Base-by-base conservation (phyloP, 2,329 filamentous ascomycete species). In the Fusarium hainanense region DNA sequence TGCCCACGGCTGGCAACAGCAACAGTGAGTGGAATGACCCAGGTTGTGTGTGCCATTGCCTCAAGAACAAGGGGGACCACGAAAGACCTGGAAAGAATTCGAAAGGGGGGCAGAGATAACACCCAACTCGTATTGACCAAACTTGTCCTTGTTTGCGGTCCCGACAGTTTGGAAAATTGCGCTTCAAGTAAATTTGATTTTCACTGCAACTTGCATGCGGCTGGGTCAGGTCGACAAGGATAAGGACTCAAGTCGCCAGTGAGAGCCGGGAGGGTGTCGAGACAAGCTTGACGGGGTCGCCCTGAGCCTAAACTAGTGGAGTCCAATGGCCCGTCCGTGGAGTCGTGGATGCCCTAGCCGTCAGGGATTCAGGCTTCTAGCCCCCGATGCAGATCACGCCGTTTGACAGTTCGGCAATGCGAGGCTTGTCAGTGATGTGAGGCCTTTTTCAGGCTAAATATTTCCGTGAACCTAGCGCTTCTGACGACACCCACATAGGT, bases 141-240 rank as follows among this genome's bases (percentile, higher is more conserved):
- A 65, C 63, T 74, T 63, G 56, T 51, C 46, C 66, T 68, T 62
- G 68, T 60, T 69, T 74, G 67, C 71, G 71, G 71, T 76, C 74
- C 77, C 77, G 77, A 78, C 76, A 77, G 75, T 74, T 57, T 78
- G 77, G 77, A 78, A 78, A 78, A 78, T 78, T 77, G 76, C 75
- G 72, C 75, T 73, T 70, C 71, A 67, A 63, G 72, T 73, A 70
- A 74, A 74, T 74, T 75, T 76, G 72, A 71, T 75, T 71, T 55
- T 63, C 44, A 54, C 63, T 69, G 73, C 70, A 67, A 71, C 56
- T 72, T 59, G 64, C 66, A 75, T 73, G 73, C 66, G 67, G 59
- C 56, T 63, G 56, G 68, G 59, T 57, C 52, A 58, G 51, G 70
- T 54, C 34, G 23, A 50, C 72, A 64, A 66, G 72, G 72, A 27